These are phyloP conservation scores for Wickerhamomyces canadensis DNA, from an alignment of 805 yeast genomes.

Conservation along the genomic window DNA sequence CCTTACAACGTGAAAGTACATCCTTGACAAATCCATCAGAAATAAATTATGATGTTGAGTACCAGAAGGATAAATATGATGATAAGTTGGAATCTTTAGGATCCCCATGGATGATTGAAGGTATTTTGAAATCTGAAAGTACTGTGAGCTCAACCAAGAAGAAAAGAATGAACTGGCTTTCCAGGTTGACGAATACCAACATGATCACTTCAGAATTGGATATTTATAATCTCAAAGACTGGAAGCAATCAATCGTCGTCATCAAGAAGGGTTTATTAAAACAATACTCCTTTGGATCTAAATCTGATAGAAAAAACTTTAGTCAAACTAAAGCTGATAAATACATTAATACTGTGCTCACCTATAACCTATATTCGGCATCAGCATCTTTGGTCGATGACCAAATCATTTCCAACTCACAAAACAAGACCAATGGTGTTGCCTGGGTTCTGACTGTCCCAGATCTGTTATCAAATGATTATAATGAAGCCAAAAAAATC, in stretches of 20 bases:
- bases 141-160: constrained; percentile 1
- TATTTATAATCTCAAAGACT: constrained; percentile 16
- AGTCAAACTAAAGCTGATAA: constrained; percentile 15
- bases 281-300: constrained; percentile 35
- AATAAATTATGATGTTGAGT: constrained; percentile 25
- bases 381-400: constrained; percentile 18
- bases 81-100: constrained; percentile 60
- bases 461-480: constrained; percentile 14
- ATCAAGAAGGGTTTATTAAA: constrained; percentile 45
- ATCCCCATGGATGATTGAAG: constrained; percentile 77
- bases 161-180: constrained; percentile 18
- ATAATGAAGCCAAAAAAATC: constrained; percentile 16
- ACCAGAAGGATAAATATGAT: constrained; percentile 43
- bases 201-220: constrained; percentile 26
- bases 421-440: constrained; percentile 13
- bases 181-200: constrained; percentile 11
- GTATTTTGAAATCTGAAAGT: constrained; percentile 39
- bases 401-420: constrained; percentile 18
- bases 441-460: constrained; percentile 24
- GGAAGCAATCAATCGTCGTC: constrained; percentile 40
- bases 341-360: constrained; percentile 15
- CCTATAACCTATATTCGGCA: constrained; percentile 23
- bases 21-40: constrained; percentile 10
- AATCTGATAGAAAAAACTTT: constrained; percentile 16
- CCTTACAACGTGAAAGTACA: constrained; percentile 4